Evolutionary conservation across 352 stramenopile species (phyloP), one percentile per base, ranked within the genome.

Genomic region (Albugo laibachii): DNA sequence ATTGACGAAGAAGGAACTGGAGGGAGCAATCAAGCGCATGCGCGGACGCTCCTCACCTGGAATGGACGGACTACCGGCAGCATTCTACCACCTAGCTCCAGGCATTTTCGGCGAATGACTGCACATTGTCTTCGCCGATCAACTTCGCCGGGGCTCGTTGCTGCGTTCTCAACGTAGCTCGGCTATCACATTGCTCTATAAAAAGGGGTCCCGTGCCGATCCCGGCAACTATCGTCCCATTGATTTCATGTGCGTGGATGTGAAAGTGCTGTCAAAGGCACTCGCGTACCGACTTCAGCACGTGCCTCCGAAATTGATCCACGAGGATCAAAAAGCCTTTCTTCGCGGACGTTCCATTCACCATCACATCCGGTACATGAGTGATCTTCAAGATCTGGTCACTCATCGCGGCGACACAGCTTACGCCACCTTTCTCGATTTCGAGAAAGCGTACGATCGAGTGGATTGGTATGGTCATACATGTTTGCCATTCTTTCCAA

Each of bases 61-160:
- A 8, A 43, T 43, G 16, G 38, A 43, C 8, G 59, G 59, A 11
- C 41, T 53, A 1, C 51, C 49, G 1, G 55, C 49, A 24, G 52
- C 41, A 8, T 63, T 63, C 44, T 63, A 50, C 50, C 46, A 63
- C n/a, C n/a, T 54, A 0, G 53, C 41, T 11, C 53, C 59, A 5
- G 20, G 55, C n/a, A 16, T 41, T 16, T 61, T 66, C 10, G 50
- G 53, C 13, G 41, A 54, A 41, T 40, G 45, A 34, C 41, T 63
- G n/a, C 15, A 19, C 2, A 49, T 57, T 5, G 56, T 63, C 0
- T 66, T 66, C 36, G 15, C 50, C 0, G 21, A 55, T 16, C 52
- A 56, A 16, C 53, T 58, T 10, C 4, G 13, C 0, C 52, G 56
- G 11, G 58, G 55, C 12, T 31, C 48, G 0, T 39, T 63, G 36